A percentile compares a stretch with the other conserved stretches of the same genome.
Conservation (phyloP, 768 basidiomycete genomes). For the Clavulina sp. region DNA sequence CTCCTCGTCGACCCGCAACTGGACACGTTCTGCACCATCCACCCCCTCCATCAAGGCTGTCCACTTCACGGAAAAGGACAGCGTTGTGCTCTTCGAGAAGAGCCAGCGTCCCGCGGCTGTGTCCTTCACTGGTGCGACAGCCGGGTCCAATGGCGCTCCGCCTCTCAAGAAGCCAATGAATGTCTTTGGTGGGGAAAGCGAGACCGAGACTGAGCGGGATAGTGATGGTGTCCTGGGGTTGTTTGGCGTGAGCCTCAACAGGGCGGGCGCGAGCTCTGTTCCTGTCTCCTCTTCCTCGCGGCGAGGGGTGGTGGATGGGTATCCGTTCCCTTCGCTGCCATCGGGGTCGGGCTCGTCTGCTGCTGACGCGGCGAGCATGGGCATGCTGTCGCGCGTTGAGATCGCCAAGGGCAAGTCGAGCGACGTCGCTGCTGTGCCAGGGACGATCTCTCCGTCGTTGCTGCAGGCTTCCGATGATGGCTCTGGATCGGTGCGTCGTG, state of each 20-base stretch:
- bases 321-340: conserved; percentile 10
- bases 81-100: conserved; percentile 10
- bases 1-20: not conserved
- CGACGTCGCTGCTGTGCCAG: not conserved
- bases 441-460: not conserved
- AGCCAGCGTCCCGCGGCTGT: conserved; percentile 7
- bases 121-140: not conserved
- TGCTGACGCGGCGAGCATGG: not conserved
- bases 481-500: not conserved
- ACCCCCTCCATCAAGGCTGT: conserved; percentile 9
- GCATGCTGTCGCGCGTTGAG: too few species aligned
- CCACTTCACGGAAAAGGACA: conserved; percentile 8
- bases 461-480: not conserved
- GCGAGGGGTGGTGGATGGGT: too few species aligned
- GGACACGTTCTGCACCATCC: conserved; percentile 10
- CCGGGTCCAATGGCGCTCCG: not conserved
- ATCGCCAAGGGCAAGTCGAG: not conserved
- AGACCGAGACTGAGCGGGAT: conserved; percentile 5
- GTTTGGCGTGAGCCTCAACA: not conserved
- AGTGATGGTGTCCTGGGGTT: not conserved
- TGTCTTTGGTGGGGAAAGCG: conserved; percentile 8
- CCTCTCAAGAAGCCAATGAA: not conserved
- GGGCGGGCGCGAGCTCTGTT: not conserved
- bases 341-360: not conserved
- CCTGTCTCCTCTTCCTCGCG: too few species aligned